Evolutionary conservation across 768 basidiomycete species (phyloP), one percentile per base, ranked within the genome.

Genomic region (Collybiopsis confluens): DNA sequence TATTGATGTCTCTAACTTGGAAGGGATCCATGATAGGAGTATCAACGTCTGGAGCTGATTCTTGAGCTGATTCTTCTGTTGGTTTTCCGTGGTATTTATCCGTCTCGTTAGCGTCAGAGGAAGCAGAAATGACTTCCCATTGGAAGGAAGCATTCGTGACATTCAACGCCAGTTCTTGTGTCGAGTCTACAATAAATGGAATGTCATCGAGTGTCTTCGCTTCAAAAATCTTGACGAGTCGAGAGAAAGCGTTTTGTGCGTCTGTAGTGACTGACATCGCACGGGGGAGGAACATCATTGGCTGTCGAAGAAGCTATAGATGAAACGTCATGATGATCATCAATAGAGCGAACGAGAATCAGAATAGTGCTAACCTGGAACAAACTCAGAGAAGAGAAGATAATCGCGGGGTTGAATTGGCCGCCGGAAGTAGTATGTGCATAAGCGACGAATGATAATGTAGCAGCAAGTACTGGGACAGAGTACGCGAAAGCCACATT

Each of bases 401-500:
- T 83, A 54, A 85, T 68, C 1, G 85, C 85, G 23, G 82, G 78
- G 64, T 87, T 79, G 59, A 88, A 81, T 13, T 68, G 15, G 8
- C 50, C 67, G 51, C 77, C 65, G 13, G 77, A 74, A 2, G 76
- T n/a, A n/a, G n/a, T 76, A 15, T 74, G 70, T 1, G 81, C 82
- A 63, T 88, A 89, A 2, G 82, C 81, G 18, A 86, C 76, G 61
- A 88, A 86, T 2, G 84, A 73, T 27, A 89, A 71, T 4, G 85
- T 84, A 1, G 86, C 79, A 1, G 85, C 83, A 4, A 88, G 71
- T 10, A 80, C 80, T 18, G 86, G 82, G 13, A 83, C 73, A 2
- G 82, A 82, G 62, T 71, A 80, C 4, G 81, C 82, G 21, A 80
- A 67, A 1, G 81, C 82, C 33, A 77, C 65, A 58, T 79, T 81